Evolutionary conservation across 352 stramenopile species (phyloP).

Genomic region (Nothophytophthora sp.): DNA sequence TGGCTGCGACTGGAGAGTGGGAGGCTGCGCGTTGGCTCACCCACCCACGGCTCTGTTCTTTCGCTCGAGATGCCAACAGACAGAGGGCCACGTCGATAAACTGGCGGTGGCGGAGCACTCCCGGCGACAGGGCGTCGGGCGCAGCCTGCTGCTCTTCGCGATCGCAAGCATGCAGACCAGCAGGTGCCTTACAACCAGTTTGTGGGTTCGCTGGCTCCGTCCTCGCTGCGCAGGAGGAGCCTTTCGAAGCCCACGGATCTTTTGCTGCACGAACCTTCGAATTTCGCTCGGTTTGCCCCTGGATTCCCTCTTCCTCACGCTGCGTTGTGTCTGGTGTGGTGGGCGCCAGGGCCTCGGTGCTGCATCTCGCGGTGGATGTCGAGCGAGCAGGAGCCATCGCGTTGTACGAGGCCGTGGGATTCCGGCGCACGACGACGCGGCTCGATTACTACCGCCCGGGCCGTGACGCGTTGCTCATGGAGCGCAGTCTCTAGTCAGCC

Average conservation of each 20-base stretch:
- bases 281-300: no score
- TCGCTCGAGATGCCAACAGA: slow-evolving; percentile 14
- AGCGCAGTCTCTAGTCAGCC: slow-evolving; percentile 12
- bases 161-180: slow-evolving; percentile 28
- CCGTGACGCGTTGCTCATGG: slow-evolving; percentile 42
- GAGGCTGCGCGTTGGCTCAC: background rate
- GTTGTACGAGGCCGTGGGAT: slow-evolving; percentile 45
- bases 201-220: no score
- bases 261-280: background rate
- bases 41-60: background rate
- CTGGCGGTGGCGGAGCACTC: slow-evolving; percentile 37
- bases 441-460: slow-evolving; percentile 47
- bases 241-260: background rate
- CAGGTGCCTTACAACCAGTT: slow-evolving; percentile 12
- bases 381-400: slow-evolving; percentile 31
- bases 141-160: slow-evolving; percentile 30
- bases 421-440: slow-evolving; percentile 21
- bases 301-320: no score
- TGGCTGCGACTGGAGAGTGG: no score
- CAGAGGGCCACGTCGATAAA: slow-evolving; percentile 43
- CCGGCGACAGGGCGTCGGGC: slow-evolving; percentile 32
- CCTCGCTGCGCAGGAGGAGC: background rate
- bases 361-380: slow-evolving; percentile 36
- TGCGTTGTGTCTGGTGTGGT: slow-evolving; percentile 1
- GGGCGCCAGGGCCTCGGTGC: slow-evolving; percentile 13